Evolutionary conservation across 2,329 filamentous ascomycete species (phyloP).

Genomic region (Incumbomyces delicatus): DNA sequence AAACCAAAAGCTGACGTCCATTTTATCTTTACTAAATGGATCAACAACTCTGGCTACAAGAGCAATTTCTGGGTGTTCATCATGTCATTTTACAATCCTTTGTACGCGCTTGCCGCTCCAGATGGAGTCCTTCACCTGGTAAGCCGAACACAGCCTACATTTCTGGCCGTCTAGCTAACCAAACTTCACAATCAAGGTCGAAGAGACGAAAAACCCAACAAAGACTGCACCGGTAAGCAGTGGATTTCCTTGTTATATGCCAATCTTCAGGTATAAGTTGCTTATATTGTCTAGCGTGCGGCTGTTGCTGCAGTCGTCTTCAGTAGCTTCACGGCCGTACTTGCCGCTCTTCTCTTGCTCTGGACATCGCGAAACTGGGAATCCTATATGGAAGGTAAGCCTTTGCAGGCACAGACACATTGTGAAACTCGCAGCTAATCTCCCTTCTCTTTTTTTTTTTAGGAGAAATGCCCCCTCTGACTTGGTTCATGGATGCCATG

Average conservation of each 20-base stretch:
- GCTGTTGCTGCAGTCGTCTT: slow-evolving; percentile 16
- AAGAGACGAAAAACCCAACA: slow-evolving; percentile 45
- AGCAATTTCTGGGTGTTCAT: slow-evolving; percentile 52
- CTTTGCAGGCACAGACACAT: slow-evolving; percentile 12
- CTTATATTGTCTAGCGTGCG: slow-evolving; percentile 20
- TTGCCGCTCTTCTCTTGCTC: slow-evolving; percentile 12
- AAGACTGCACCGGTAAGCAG: slow-evolving; percentile 13
- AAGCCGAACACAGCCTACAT: slow-evolving; percentile 20
- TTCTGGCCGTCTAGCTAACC: neutral
- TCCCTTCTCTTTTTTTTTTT: slow-evolving; percentile 32
- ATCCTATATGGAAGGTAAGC: slow-evolving; percentile 14
- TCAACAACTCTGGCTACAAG: slow-evolving; percentile 35
- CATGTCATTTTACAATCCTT: slow-evolving; percentile 54
- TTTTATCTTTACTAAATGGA: slow-evolving; percentile 48
- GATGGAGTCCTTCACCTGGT: slow-evolving; percentile 57
- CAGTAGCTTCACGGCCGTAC: slow-evolving; percentile 14
- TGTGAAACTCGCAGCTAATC: neutral
- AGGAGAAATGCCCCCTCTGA: slow-evolving; percentile 31
- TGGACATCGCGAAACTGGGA: slow-evolving; percentile 16
- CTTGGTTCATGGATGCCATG: slow-evolving; percentile 28
- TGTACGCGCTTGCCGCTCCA: slow-evolving; percentile 53
- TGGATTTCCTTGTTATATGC: neutral
- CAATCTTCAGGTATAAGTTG: slow-evolving; percentile 33
- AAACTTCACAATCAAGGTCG: slow-evolving; percentile 3
- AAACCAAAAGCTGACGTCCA: slow-evolving; percentile 19